phyloP scores from a whole-genome alignment of 257 asterid genomes.

The Vinca minor region DNA sequence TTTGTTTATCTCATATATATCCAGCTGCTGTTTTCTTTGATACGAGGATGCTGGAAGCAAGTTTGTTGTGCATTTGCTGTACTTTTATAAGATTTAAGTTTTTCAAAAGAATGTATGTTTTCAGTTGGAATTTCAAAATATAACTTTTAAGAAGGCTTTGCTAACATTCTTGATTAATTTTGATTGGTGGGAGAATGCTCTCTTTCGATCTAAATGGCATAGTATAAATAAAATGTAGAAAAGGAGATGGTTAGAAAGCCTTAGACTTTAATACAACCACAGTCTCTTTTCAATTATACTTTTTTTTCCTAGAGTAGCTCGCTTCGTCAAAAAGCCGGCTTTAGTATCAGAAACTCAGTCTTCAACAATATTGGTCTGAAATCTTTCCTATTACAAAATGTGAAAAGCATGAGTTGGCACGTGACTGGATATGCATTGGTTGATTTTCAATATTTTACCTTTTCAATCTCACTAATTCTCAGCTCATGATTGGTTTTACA shows the following conservation, averaged over 20 bases:
- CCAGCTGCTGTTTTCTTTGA: background rate
- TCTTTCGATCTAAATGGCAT: background rate
- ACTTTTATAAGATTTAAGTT: background rate
- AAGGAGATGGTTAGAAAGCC: background rate
- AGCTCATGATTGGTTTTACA: background rate
- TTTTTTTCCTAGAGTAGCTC: background rate
- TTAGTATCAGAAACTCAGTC: background rate
- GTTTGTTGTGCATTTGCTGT: background rate
- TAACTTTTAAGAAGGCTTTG: background rate
- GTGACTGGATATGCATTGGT: background rate
- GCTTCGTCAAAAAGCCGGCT: background rate
- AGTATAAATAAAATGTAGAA: background rate
- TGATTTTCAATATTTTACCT: background rate
- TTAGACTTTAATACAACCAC: background rate
- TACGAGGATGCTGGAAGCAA: conserved; percentile 3
- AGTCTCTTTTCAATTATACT: background rate
- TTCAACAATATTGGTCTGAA: background rate
- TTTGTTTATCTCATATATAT: conserved; percentile 6
- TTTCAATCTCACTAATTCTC: background rate
- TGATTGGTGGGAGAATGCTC: background rate
- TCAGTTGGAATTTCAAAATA: background rate
- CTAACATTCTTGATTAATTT: background rate
- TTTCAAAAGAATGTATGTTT: background rate
- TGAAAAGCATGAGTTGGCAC: background rate
- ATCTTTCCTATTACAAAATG: background rate